Conservation (phyloP, 768 basidiomycete species). For the Boletus barrowsii region DNA sequence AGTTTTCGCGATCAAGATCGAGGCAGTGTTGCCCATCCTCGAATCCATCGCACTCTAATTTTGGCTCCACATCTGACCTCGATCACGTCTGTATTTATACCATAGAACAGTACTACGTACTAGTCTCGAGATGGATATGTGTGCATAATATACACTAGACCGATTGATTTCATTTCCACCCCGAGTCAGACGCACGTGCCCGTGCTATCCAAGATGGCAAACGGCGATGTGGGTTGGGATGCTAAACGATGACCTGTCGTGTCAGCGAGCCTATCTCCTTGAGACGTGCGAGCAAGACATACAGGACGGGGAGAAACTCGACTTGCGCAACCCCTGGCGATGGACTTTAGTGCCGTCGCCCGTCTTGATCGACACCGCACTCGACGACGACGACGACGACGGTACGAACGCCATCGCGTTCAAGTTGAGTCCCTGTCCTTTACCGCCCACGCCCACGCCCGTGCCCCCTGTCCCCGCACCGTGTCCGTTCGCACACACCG, state of each 20-base stretch:
- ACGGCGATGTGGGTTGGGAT: constrained; percentile 25
- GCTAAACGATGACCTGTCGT: constrained; percentile 6
- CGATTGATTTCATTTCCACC: not conserved
- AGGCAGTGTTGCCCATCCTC: constrained; percentile 24
- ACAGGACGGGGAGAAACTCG: constrained; percentile 26
- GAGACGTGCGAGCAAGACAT: not conserved
- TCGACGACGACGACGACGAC: constrained; percentile 11
- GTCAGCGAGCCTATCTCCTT: constrained; percentile 1
- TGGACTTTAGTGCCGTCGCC: constrained; percentile 14
- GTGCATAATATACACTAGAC: not conserved
- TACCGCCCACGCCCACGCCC: not conserved
- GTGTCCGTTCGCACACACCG: too few species aligned
- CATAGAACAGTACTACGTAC: not conserved
- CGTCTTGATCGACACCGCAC: constrained; percentile 21
- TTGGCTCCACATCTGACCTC: too few species aligned
- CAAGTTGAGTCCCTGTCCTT: constrained; percentile 15
- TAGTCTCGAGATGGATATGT: not conserved
- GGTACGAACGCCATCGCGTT: constrained; percentile 22
- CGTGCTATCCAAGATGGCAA: constrained; percentile 24
- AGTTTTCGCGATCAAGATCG: constrained; percentile 25
- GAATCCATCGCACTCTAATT: constrained; percentile 14
- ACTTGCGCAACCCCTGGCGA: constrained; percentile 16
- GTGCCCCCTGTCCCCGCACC: not conserved
- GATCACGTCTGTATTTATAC: too few species aligned
- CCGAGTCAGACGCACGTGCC: constrained; percentile 13